These are phyloP conservation scores for Tricholoma furcatifolium DNA, from an alignment of 768 basidiomycete species.

Conservation along the genomic window DNA sequence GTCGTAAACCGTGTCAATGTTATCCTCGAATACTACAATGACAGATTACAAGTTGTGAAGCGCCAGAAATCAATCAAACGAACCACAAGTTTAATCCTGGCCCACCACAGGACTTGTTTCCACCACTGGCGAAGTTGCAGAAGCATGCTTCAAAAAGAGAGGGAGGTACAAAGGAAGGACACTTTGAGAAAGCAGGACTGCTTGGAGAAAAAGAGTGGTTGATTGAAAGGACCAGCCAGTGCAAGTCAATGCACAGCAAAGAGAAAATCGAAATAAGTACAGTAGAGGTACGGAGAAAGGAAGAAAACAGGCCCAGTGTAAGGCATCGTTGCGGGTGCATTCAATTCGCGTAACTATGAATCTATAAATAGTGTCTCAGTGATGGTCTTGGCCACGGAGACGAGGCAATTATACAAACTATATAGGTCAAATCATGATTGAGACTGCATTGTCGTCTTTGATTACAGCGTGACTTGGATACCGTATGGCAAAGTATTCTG, in stretches of 20 bases:
- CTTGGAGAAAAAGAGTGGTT: slow-evolving; percentile 3
- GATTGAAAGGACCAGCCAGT: slow-evolving; percentile 11
- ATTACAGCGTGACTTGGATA: background rate
- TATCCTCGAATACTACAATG: slow-evolving; percentile 41
- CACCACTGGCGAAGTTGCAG: slow-evolving; percentile 8
- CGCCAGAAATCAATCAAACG: slow-evolving; percentile 6
- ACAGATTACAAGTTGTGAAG: background rate
- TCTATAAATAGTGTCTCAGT: background rate
- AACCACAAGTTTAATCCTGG: slow-evolving; percentile 28
- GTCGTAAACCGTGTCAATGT: slow-evolving; percentile 50
- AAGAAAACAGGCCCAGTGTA: background rate
- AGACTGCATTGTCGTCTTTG: background rate
- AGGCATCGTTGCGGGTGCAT: background rate
- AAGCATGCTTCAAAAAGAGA: slow-evolving; percentile 6
- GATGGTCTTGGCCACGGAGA: too few species aligned
- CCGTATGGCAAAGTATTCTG: slow-evolving; percentile 27
- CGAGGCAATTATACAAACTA: too few species aligned
- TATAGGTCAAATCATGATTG: too few species aligned
- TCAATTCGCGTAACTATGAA: background rate
- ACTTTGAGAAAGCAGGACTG: background rate
- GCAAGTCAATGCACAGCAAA: slow-evolving; percentile 13
- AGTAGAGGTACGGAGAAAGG: background rate
- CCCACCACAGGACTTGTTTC: slow-evolving; percentile 22
- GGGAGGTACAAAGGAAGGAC: background rate
- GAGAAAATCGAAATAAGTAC: slow-evolving; percentile 1